These are phyloP conservation scores for Yamadazyma takamatsuzukensis DNA, from an alignment of 805 yeast species.

Conservation along the genomic window DNA sequence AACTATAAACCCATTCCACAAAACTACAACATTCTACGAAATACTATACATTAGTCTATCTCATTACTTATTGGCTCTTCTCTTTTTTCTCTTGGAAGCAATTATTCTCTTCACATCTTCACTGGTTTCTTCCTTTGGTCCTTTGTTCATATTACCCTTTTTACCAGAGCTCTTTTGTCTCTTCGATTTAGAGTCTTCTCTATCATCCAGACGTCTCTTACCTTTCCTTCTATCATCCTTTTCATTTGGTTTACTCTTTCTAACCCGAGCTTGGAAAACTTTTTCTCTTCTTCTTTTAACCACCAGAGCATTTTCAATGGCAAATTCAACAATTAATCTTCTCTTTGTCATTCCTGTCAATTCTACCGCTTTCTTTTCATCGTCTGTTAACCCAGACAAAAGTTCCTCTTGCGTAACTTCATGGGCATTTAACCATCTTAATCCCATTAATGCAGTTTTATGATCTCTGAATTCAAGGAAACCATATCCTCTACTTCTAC, in stretches of 20 bases:
- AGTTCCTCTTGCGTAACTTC: constrained; percentile 72
- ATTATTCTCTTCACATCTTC: constrained; percentile 61
- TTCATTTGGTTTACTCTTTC: constrained; percentile 23
- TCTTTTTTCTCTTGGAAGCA: constrained; percentile 66
- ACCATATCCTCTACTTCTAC: constrained; percentile 96
- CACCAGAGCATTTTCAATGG: constrained; percentile 92
- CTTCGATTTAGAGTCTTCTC: constrained; percentile 1
- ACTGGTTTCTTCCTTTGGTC: constrained; percentile 21
- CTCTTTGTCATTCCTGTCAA: constrained; percentile 59
- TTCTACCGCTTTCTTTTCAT: constrained; percentile 55
- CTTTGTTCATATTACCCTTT: constrained; percentile 46
- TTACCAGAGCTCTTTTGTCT: constrained; percentile 28
- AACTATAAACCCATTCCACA: too few relatives aligned
- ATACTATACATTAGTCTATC: too few relatives aligned
- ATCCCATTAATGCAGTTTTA: constrained; percentile 88
- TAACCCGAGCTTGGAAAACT: constrained; percentile 24
- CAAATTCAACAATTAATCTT: constrained; percentile 89
- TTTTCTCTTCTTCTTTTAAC: constrained; percentile 84
- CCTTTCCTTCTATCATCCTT: constrained; percentile 15
- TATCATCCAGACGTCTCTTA: constrained; percentile 12
- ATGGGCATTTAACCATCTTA: constrained; percentile 96
- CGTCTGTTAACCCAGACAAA: constrained; percentile 63
- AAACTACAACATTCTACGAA: too few relatives aligned
- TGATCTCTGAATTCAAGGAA: constrained; percentile 92
- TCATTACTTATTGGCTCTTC: constrained; percentile 40